Evolutionary conservation across 106 monocot species (phyloP).

Genomic region (Platanthera zijinensis): DNA sequence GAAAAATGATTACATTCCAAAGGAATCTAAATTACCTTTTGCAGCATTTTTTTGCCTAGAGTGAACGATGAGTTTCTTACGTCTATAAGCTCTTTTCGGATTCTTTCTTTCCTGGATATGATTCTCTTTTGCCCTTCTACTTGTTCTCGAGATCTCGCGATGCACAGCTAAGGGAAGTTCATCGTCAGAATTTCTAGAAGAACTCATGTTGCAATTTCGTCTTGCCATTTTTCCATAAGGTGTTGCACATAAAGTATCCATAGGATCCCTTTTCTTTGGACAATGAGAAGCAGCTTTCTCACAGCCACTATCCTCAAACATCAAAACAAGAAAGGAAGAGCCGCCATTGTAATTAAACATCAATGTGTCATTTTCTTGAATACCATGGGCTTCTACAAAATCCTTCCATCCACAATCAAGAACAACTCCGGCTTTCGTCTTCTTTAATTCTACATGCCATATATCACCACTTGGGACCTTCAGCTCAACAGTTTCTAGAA

Average conservation of each 20-base stretch:
- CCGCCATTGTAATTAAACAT: conserved; percentile 24
- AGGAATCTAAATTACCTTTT: not conserved
- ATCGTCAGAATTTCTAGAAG: not conserved
- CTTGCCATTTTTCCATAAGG: not conserved
- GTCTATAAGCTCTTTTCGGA: not conserved
- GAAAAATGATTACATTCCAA: not conserved
- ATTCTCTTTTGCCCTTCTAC: not conserved
- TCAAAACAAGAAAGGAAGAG: conserved; percentile 20
- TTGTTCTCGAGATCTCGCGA: not conserved
- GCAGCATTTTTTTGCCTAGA: not conserved
- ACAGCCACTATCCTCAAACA: conserved; percentile 19
- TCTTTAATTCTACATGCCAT: conserved; percentile 20
- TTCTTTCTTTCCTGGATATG: not conserved
- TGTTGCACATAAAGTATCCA: conserved; percentile 7
- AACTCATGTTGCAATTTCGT: not conserved
- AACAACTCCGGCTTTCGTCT: conserved; percentile 9
- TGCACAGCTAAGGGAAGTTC: not conserved
- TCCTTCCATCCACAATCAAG: conserved; percentile 24
- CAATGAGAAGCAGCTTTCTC: conserved; percentile 21
- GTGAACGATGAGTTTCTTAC: not conserved
- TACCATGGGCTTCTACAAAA: conserved; percentile 20
- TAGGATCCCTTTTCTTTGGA: conserved; percentile 6
- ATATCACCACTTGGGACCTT: conserved; percentile 17
- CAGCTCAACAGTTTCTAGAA: conserved; percentile 16
- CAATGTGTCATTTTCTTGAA: conserved; percentile 16